These are phyloP conservation scores for Yamadazyma phyllophila DNA, from an alignment of 805 yeast genomes.

Conservation along the genomic window DNA sequence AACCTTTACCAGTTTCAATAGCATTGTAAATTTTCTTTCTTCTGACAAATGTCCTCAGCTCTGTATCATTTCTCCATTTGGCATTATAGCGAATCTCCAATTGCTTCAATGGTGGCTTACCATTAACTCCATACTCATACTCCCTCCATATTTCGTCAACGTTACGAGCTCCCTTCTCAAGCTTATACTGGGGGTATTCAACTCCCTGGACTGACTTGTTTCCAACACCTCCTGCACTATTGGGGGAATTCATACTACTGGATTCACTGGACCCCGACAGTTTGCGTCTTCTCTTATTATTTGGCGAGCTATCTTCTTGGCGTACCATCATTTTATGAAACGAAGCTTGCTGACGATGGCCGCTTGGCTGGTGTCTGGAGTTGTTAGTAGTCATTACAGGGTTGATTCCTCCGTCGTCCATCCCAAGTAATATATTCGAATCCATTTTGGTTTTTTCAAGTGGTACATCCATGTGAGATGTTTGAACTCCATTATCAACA, in stretches of 20 bases:
- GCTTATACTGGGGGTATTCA: slow-evolving; percentile 22
- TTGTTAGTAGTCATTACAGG: slow-evolving; percentile 1
- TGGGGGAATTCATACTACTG: slow-evolving; percentile 2
- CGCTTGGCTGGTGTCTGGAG: not conserved
- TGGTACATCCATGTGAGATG: not conserved
- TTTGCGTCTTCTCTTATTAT: slow-evolving; percentile 7
- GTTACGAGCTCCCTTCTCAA: slow-evolving; percentile 30
- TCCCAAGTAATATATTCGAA: not conserved
- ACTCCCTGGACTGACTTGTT: slow-evolving; percentile 5
- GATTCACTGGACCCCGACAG: slow-evolving; percentile 5
- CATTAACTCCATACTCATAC: slow-evolving; percentile 50
- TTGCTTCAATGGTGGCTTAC: slow-evolving; percentile 50
- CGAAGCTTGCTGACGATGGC: not conserved
- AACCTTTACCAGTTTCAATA: slow-evolving; percentile 46
- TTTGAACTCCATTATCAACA: not conserved
- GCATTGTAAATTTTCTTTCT: slow-evolving; percentile 55
- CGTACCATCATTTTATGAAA: not conserved
- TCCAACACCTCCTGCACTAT: not conserved
- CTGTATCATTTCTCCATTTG: slow-evolving; percentile 57
- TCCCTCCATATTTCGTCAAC: slow-evolving; percentile 57
- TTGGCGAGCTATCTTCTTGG: not conserved
- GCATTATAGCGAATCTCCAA: slow-evolving; percentile 50
- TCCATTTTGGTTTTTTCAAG: slow-evolving; percentile 1
- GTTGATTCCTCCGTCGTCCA: not conserved
- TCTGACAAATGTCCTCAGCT: slow-evolving; percentile 51